Evolutionary conservation across 139 green algal species (phyloP), one percentile per base, ranked within the genome.

Genomic region (Astrephomene gubernaculifera): DNA sequence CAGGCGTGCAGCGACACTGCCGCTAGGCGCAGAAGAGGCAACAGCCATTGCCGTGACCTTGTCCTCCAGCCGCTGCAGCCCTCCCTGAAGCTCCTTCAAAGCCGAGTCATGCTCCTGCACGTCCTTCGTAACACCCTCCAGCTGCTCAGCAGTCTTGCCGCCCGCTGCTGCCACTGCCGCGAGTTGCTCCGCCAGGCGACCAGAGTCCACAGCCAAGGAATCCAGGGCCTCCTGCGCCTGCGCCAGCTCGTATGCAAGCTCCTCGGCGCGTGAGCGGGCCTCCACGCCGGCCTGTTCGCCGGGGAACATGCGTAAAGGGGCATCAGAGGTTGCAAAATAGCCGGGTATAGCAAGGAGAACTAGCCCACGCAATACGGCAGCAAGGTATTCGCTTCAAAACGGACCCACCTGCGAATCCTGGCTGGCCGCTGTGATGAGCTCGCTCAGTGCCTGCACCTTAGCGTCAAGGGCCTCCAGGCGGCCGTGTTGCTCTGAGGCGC

Each of bases 391-490:
- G 57, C 57, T 33, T 65, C 6, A 29, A 29, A 65, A 57, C 1
- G 31, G 5, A 6, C 45, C 2, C 43, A 85, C 63, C 79, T 85
- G 79, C n/a, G 63, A 53, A 35, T 85, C 79, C 33, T 45, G 63
- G 79, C 79, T 85, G 2, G 79, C 79, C 4, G 79, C 79, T 2
- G 79, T 85, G 4, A 85, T 21, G 31, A 85, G 63, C 79, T 75
- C 79, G 79, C 79, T 85, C 31, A 85, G 79, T 0, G 64, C 79
- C 25, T 74, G 63, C 33, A 85, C 79, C 44, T 85, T 85, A 7
- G 43, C 41, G 17, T 85, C 79, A 63, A 85, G 21, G 29, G 44
- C 44, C 63, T 64, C 79, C 63, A 85, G 79, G 9, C 31, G 79
- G 3, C 57, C 43, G 43, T 76, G 63, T 39, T 85, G 79, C 43